A percentile compares a stretch with the other conserved stretches of the same genome.
phyloP scores from a whole-genome alignment of 257 asterid species.

The Nicotiana undulata region DNA sequence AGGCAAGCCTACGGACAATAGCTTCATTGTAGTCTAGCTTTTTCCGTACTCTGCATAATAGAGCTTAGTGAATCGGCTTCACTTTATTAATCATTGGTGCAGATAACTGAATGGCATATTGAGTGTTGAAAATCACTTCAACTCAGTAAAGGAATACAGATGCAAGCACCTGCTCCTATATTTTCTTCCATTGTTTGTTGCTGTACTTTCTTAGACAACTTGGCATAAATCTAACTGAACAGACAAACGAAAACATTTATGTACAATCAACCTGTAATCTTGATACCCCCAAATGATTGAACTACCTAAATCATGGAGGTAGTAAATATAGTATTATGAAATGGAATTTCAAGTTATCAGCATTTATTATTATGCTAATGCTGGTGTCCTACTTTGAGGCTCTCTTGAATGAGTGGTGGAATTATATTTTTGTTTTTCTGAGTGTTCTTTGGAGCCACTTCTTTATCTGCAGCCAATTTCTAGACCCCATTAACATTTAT shows the following conservation, averaged over 20 bases:
- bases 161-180: background rate
- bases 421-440: slow-evolving; percentile 22
- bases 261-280: background rate
- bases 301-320: background rate
- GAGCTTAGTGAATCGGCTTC: too few species aligned
- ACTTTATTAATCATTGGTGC: background rate
- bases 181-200: background rate
- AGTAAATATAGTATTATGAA: slow-evolving; percentile 9
- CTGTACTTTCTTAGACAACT: background rate
- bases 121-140: background rate
- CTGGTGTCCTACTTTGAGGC: slow-evolving; percentile 18
- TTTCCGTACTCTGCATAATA: background rate
- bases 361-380: slow-evolving; percentile 28
- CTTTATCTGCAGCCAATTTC: slow-evolving; percentile 20
- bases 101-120: background rate
- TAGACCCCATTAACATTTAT: slow-evolving; percentile 14
- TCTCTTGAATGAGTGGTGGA: slow-evolving; percentile 28
- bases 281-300: background rate
- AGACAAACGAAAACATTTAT: background rate
- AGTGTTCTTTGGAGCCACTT: slow-evolving; percentile 43
- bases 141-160: background rate
- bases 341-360: slow-evolving; percentile 16
- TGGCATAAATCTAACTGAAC: background rate
- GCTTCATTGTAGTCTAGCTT: background rate
- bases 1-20: background rate